Percentiles rank a stretch among this genome's conserved stretches.
Conservation (phyloP, 345 rosid species). For the Lagerstroemia speciosa region DNA sequence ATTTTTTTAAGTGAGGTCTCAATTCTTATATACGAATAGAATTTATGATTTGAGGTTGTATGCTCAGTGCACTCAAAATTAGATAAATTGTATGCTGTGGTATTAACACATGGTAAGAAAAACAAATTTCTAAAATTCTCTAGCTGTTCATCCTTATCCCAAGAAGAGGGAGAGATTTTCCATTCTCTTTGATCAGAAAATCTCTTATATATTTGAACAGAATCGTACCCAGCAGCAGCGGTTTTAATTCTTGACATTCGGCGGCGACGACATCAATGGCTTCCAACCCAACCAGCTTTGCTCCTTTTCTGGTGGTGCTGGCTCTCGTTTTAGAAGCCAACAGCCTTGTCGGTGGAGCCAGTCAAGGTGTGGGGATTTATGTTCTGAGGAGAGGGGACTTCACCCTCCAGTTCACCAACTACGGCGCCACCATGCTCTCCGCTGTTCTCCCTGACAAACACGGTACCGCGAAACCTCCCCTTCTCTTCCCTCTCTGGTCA, state of each 20-base stretch:
- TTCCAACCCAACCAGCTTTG: neutral
- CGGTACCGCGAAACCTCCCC: constrained; percentile 18
- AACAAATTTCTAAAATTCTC: neutral
- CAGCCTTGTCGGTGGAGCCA: neutral
- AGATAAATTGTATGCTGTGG: neutral
- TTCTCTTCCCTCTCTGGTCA: neutral
- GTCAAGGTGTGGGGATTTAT: constrained; percentile 18
- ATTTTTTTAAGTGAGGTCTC: no score
- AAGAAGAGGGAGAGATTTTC: neutral
- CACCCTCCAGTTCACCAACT: constrained; percentile 45
- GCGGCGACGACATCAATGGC: neutral
- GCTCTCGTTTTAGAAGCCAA: neutral
- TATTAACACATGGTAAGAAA: no score
- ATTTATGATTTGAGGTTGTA: no score
- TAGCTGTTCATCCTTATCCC: constrained; percentile 8
- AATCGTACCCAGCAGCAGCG: neutral
- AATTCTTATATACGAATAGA: no score
- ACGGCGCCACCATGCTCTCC: constrained; percentile 63
- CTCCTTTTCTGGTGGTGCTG: neutral
- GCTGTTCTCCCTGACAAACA: constrained; percentile 48
- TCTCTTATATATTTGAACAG: neutral
- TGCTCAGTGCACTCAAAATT: neutral
- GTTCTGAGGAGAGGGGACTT: constrained; percentile 40
- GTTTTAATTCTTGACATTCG: neutral
- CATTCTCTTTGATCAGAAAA: neutral